These are phyloP conservation scores for Speleostelium caveatum DNA, from an alignment of 78 protist genomes.

Conservation along the genomic window DNA sequence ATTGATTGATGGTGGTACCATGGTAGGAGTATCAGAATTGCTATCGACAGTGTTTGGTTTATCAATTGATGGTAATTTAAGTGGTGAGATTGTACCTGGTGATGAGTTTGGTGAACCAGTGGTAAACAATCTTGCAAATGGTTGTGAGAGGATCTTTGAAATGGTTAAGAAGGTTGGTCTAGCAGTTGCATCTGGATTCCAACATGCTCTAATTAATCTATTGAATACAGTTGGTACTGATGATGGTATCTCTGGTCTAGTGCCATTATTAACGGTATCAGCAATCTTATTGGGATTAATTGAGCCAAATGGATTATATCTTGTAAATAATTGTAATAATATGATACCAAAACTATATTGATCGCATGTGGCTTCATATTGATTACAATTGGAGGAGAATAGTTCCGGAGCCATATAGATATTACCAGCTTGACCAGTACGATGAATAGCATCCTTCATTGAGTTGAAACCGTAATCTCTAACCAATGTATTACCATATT, in stretches of 20 bases:
- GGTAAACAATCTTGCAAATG: conserved; percentile 33
- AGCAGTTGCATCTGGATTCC: conserved; percentile 48
- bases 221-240: conserved; percentile 54
- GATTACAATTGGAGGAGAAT: neutral
- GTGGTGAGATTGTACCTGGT: neutral
- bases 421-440: conserved; percentile 25
- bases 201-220: conserved; percentile 70
- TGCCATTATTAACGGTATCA: neutral
- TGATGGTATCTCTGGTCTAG: conserved; percentile 76
- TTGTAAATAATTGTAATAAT: conserved; percentile 20
- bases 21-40: neutral
- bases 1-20: neutral
- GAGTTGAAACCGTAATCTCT: conserved; percentile 31
- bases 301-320: neutral
- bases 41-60: too few relatives aligned
- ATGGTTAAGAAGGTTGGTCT: conserved; percentile 57
- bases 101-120: conserved; percentile 10
- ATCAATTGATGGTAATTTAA: neutral
- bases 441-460: conserved; percentile 7
- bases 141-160: conserved; percentile 55
- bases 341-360: conserved; percentile 54
- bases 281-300: neutral
- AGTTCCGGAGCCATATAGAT: conserved; percentile 50
- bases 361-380: conserved; percentile 16
- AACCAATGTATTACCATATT: neutral